A percentile compares a stretch with the other conserved stretches of the same genome.
Evolutionary conservation across 257 asterid genomes (phyloP).

Genomic region (Nicotiana sylvestris): DNA sequence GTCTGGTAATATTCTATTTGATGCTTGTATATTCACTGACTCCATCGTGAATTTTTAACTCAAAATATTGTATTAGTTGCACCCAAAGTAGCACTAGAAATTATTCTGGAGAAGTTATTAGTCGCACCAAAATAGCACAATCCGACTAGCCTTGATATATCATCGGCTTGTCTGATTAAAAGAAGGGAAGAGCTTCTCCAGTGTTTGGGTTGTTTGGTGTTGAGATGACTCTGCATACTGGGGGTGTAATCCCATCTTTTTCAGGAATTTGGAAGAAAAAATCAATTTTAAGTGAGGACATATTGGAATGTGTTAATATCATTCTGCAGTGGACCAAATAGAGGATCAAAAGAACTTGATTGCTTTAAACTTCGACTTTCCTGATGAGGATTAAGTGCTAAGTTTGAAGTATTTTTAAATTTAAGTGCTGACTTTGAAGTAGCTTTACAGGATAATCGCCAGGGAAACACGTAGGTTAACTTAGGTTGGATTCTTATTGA

Average conservation of each 20-base stretch:
- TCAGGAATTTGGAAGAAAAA: background rate
- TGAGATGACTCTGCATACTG: background rate
- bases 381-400: background rate
- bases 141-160: background rate
- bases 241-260: background rate
- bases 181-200: background rate
- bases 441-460: background rate
- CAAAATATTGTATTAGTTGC: background rate
- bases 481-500: background rate
- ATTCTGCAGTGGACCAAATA: background rate
- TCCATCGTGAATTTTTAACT: background rate
- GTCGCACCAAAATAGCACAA: background rate
- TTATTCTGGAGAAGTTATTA: background rate
- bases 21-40: background rate
- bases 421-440: background rate
- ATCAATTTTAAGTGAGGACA: background rate
- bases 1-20: background rate
- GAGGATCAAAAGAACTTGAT: background rate
- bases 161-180: background rate
- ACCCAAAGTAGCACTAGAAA: background rate
- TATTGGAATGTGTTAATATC: background rate
- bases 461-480: background rate
- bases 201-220: background rate
- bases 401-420: background rate
- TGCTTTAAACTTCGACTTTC: background rate